A percentile compares a stretch with the other conserved stretches of the same genome.
Evolutionary conservation across 1,284 basidiomycete genomes (phyloP).

Genomic region (Mixia osmundae): DNA sequence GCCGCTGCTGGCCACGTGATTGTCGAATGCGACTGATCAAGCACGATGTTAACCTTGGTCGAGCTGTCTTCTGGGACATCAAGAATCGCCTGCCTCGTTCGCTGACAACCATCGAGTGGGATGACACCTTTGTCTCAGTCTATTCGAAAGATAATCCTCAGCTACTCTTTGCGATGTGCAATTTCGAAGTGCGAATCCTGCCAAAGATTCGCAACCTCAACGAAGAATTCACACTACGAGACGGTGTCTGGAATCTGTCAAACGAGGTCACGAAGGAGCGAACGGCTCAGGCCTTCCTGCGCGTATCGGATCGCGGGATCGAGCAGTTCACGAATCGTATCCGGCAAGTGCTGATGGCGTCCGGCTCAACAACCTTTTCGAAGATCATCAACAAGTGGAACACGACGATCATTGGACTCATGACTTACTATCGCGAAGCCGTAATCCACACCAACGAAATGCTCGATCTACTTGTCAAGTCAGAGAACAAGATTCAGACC

Average conservation of each 20-base stretch:
- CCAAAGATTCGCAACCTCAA: constrained; percentile 87
- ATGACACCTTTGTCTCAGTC: constrained; percentile 84
- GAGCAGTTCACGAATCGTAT: constrained; percentile 92
- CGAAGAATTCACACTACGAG: constrained; percentile 86
- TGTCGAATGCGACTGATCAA: constrained; percentile 98
- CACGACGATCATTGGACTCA: constrained; percentile 11
- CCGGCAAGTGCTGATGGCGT: constrained; percentile 92
- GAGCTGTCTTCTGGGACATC: constrained; percentile 98
- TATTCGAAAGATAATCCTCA: constrained; percentile 97
- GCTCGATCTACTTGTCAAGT: constrained; percentile 78
- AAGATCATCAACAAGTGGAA: constrained; percentile 89
- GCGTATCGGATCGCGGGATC: constrained; percentile 77
- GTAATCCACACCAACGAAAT: constrained; percentile 94
- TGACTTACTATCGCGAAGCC: constrained; percentile 43
- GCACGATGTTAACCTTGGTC: constrained; percentile 94
- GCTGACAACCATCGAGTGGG: constrained; percentile 97
- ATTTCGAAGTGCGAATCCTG: constrained; percentile 89
- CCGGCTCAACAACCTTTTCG: constrained; percentile 92
- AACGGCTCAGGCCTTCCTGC: constrained; percentile 88
- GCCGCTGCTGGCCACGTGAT: constrained; percentile 95
- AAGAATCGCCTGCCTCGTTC: constrained; percentile 91
- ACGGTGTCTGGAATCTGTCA: constrained; percentile 92
- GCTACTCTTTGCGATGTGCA: constrained; percentile 90
- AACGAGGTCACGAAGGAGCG: constrained; percentile 92
- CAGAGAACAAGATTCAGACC: constrained; percentile 93